Evolutionary conservation across 148 eudicot genomes (phyloP).

Genomic region (Spergularia marina): DNA sequence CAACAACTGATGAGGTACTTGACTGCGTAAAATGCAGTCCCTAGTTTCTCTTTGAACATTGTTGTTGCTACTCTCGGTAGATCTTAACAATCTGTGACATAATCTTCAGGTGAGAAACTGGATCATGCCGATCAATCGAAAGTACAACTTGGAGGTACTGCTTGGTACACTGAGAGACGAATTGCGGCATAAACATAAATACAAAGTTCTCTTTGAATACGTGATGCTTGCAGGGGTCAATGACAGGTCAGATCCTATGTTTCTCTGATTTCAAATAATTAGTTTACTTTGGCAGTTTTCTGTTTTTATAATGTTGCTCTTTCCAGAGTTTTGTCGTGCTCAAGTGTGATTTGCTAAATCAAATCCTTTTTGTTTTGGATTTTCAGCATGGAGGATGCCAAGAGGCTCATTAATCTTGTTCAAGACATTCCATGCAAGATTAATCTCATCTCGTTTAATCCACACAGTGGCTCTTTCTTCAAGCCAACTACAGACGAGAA

Average conservation of each 20-base stretch:
- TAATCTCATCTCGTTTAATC: slow-evolving; percentile 91
- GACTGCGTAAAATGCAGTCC: slow-evolving; percentile 3
- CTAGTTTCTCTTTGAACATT: not conserved
- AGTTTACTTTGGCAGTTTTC: not conserved
- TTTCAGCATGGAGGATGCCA: slow-evolving; percentile 88
- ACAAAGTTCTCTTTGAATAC: slow-evolving; percentile 87
- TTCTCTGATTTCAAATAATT: not conserved
- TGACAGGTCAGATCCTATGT: slow-evolving; percentile 66
- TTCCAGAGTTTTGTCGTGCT: not conserved
- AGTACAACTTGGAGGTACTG: slow-evolving; percentile 76
- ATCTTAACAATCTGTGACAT: slow-evolving; percentile 2
- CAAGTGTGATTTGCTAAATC: not conserved
- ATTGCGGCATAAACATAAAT: slow-evolving; percentile 54
- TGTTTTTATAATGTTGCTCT: not conserved
- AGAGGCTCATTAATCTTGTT: slow-evolving; percentile 74
- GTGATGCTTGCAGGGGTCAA: slow-evolving; percentile 96
- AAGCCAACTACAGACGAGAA: slow-evolving; percentile 70
- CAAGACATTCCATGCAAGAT: slow-evolving; percentile 97
- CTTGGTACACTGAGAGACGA: slow-evolving; percentile 80
- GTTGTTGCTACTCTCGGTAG: not conserved
- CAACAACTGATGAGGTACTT: slow-evolving; percentile 83
- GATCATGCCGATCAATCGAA: slow-evolving; percentile 98
- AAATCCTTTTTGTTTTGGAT: slow-evolving; percentile 5
- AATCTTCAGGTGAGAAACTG: slow-evolving; percentile 79
- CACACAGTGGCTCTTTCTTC: slow-evolving; percentile 76